A percentile compares a stretch with the other conserved stretches of the same genome.
Conservation (phyloP, 2,329 filamentous ascomycete genomes). For the Teratosphaeria epicoccoides region DNA sequence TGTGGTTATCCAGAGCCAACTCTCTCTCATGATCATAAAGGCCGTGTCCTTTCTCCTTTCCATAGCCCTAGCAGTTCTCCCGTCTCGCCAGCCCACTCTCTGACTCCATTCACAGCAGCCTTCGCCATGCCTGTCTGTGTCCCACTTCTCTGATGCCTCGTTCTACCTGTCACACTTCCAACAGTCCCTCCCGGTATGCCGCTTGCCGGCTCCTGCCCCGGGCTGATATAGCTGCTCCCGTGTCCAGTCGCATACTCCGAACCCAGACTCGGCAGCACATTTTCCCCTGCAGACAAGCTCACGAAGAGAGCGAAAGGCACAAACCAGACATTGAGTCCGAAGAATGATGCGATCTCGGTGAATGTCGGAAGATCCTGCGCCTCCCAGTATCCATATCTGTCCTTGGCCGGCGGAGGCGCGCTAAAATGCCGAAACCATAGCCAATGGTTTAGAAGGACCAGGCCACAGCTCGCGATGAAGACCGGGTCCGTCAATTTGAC, state of each 20-base stretch:
- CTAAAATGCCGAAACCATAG: conserved; percentile 95
- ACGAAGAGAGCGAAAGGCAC: conserved; percentile 94
- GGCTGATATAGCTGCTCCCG: conserved; percentile 38
- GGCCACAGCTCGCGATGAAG: conserved; percentile 71
- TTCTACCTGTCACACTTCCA: conserved; percentile 27
- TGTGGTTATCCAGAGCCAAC: neutral
- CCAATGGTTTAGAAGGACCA: conserved; percentile 86
- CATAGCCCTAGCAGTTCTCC: conserved; percentile 53
- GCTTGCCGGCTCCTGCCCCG: conserved; percentile 30
- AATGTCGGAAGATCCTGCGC: conserved; percentile 60
- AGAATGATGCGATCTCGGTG: conserved; percentile 90
- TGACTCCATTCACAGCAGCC: conserved; percentile 48
- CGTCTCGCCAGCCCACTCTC: conserved; percentile 54
- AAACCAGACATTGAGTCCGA: conserved; percentile 92
- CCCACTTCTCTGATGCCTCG: conserved; percentile 40
- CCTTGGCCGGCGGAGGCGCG: conserved; percentile 41
- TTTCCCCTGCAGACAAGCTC: conserved; percentile 84
- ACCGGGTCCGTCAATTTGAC: conserved; percentile 82
- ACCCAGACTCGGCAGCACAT: conserved; percentile 86
- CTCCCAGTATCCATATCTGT: conserved; percentile 47
- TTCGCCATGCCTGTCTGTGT: conserved; percentile 46
- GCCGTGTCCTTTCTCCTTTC: conserved; percentile 47
- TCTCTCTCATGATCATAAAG: conserved; percentile 17
- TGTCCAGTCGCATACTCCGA: conserved; percentile 58
- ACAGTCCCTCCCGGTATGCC: conserved; percentile 35